A percentile compares a stretch with the other conserved stretches of the same genome.
Conservation (phyloP, 257 asterid species). For the Ehretia macrophylla region DNA sequence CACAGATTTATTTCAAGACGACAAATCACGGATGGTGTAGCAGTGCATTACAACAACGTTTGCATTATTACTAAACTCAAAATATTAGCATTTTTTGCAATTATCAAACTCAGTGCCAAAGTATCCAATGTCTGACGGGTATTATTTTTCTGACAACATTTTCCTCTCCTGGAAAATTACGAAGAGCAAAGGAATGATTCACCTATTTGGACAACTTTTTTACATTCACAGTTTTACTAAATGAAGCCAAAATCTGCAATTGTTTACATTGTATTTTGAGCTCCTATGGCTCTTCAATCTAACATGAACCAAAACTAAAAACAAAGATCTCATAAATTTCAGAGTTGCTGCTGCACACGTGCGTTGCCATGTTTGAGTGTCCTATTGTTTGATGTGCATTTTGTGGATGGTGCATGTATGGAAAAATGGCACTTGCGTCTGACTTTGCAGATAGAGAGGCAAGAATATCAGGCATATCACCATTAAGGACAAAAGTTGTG, state of each 20-base stretch:
- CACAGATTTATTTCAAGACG: too few relatives aligned
- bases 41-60: too few relatives aligned
- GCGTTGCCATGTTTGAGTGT: constrained; percentile 17
- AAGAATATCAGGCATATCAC: too few relatives aligned
- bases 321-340: constrained; percentile 2
- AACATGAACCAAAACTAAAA: background rate
- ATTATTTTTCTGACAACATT: background rate
- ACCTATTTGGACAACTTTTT: too few relatives aligned
- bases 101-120: constrained; percentile 10
- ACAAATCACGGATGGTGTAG: too few relatives aligned
- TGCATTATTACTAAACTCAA: too few relatives aligned
- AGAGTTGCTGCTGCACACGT: constrained; percentile 16
- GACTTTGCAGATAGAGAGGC: too few relatives aligned
- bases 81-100: background rate
- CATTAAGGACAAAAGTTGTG: too few relatives aligned
- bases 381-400: constrained; percentile 7
- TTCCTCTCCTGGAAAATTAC: background rate
- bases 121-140: constrained; percentile 19
- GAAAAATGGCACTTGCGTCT: constrained; percentile 10
- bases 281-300: too few relatives aligned
- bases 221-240: too few relatives aligned
- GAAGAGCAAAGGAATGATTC: background rate
- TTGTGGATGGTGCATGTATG: constrained; percentile 2
- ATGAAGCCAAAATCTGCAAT: too few relatives aligned
- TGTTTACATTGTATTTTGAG: too few relatives aligned